Evolutionary conservation across 768 basidiomycete genomes (phyloP).

Genomic region (Boletus huronensis): DNA sequence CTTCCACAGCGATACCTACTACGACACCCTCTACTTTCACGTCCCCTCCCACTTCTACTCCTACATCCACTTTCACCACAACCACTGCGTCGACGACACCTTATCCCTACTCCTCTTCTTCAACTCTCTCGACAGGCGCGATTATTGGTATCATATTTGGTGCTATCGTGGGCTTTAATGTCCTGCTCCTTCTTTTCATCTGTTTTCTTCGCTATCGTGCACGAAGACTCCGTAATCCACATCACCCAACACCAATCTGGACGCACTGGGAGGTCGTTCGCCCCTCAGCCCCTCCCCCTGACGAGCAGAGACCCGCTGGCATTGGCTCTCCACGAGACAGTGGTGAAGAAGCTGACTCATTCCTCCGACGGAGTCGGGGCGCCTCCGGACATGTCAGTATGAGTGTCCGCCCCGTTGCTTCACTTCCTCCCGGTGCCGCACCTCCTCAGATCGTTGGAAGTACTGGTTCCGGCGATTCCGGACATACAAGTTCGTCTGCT

Average conservation of each 20-base stretch:
- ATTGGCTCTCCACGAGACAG: conserved; percentile 67
- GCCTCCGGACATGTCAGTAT: conserved; percentile 15
- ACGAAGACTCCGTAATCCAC: conserved; percentile 15
- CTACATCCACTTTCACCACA: conserved; percentile 23
- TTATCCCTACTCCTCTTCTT: conserved; percentile 25
- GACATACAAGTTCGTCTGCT: conserved; percentile 39
- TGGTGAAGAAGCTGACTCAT: conserved; percentile 67
- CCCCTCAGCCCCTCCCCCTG: conserved; percentile 17
- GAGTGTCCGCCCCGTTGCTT: conserved; percentile 19
- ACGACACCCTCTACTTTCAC: conserved; percentile 31
- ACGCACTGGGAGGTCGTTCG: conserved; percentile 47
- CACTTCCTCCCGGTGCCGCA: conserved; percentile 33
- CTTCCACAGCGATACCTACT: conserved; percentile 25
- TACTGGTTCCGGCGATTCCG: conserved; percentile 36
- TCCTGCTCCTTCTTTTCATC: conserved; percentile 47
- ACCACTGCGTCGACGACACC: conserved; percentile 28
- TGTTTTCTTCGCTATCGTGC: conserved; percentile 33
- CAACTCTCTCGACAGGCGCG: conserved; percentile 29
- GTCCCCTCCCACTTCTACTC: conserved; percentile 25
- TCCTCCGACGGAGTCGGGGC: conserved; percentile 43
- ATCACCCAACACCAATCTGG: conserved; percentile 31
- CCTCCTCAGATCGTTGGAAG: conserved; percentile 38
- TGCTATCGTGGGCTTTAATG: conserved; percentile 54
- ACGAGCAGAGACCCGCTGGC: conserved; percentile 43
- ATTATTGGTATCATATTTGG: conserved; percentile 39